These are phyloP conservation scores for Casuarina glauca DNA, from an alignment of 306 rosid species.

Conservation along the genomic window DNA sequence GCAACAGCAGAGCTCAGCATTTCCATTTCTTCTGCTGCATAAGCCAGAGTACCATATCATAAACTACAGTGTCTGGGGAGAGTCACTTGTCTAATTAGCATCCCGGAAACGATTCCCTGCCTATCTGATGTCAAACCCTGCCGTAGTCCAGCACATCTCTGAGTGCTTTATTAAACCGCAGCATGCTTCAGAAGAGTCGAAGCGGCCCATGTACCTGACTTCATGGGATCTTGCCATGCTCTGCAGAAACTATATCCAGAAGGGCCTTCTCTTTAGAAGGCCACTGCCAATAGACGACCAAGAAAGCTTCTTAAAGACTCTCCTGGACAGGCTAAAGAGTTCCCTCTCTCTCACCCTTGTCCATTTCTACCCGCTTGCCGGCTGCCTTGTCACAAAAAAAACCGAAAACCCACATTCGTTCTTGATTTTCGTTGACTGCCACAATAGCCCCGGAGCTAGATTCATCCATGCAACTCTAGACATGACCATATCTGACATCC, in stretches of 20 bases:
- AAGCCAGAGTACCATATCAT: not conserved
- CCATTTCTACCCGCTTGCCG: slow-evolving; percentile 62
- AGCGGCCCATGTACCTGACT: not conserved
- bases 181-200: not conserved
- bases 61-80: not conserved
- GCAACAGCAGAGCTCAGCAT: not conserved
- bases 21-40: not conserved
- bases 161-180: slow-evolving; percentile 41
- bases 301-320: slow-evolving; percentile 21
- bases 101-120: not conserved
- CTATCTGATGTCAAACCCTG: not conserved
- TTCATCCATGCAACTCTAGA: slow-evolving; percentile 54
- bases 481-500: slow-evolving; percentile 44
- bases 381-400: slow-evolving; percentile 40
- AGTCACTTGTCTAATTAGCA: not conserved
- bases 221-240: too few relatives aligned
- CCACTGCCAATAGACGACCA: not conserved
- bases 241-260: too few relatives aligned
- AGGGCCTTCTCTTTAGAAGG: too few relatives aligned
- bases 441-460: slow-evolving; percentile 36
- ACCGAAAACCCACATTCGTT: slow-evolving; percentile 33
- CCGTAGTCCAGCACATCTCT: slow-evolving; percentile 11
- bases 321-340: slow-evolving; percentile 37
- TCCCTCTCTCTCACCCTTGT: slow-evolving; percentile 53
- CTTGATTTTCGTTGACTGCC: slow-evolving; percentile 43